These are phyloP conservation scores for Dispira parvispora DNA, from an alignment of 192 early-diverging fungal genomes.

Conservation along the genomic window DNA sequence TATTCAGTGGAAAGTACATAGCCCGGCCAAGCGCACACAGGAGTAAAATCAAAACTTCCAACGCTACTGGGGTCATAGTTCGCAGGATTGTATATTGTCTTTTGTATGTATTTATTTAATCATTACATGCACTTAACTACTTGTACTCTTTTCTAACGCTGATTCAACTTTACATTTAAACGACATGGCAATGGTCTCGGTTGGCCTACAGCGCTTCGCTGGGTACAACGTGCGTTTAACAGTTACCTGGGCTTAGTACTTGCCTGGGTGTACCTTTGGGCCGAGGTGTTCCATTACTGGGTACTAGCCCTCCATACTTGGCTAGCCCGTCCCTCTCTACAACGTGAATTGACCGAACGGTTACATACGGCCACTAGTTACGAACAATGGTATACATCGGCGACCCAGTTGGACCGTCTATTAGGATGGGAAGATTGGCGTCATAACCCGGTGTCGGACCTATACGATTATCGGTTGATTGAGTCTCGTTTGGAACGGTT, in stretches of 20 bases:
- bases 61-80: too few relatives aligned
- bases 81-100: neutral
- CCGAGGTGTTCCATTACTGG: conserved; percentile 8
- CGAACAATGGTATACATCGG: neutral
- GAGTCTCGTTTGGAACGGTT: conserved; percentile 29
- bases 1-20: too few relatives aligned
- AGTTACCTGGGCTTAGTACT: neutral
- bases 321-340: neutral
- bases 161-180: neutral
- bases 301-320: neutral
- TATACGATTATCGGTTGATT: conserved; percentile 53
- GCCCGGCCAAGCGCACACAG: too few relatives aligned
- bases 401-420: neutral
- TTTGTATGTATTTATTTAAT: neutral
- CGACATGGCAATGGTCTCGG: neutral
- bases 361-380: neutral
- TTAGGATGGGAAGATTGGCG: conserved; percentile 31
- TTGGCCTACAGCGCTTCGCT: neutral
- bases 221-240: conserved; percentile 1
- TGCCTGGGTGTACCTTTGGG: conserved; percentile 11
- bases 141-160: neutral
- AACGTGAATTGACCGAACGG: neutral
- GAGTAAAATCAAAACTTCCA: too few relatives aligned
- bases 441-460: conserved; percentile 26
- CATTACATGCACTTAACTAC: neutral